Percentiles rank a stretch among this genome's conserved stretches.
Conservation (phyloP, 257 asterid genomes). For the Nicotiana knightiana region DNA sequence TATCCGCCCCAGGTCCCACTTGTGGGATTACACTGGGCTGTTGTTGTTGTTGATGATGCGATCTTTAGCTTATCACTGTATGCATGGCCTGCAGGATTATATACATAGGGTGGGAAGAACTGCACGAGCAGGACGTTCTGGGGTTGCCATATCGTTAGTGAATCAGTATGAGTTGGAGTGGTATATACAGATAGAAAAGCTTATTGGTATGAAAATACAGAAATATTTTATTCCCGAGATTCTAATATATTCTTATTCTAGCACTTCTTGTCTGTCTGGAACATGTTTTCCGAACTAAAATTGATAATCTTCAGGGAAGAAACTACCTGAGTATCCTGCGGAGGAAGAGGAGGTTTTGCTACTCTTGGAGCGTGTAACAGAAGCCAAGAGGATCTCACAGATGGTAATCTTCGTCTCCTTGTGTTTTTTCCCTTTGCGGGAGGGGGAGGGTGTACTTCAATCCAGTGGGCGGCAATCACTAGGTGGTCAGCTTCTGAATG, state of each 20-base stretch:
- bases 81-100: slow-evolving; percentile 58
- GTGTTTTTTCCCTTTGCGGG: background rate
- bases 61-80: background rate
- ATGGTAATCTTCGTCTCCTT: slow-evolving; percentile 32
- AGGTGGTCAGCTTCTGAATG: background rate
- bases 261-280: background rate
- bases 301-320: slow-evolving; percentile 45
- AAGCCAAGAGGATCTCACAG: slow-evolving; percentile 74
- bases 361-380: slow-evolving; percentile 60
- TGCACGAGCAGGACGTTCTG: slow-evolving; percentile 96
- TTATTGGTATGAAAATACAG: slow-evolving; percentile 44
- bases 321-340: slow-evolving; percentile 63
- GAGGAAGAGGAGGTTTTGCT: slow-evolving; percentile 72
- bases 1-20: too few relatives aligned
- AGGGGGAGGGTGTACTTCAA: background rate
- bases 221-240: background rate
- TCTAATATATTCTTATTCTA: background rate
- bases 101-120: slow-evolving; percentile 99
- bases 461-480: background rate
- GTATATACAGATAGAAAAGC: slow-evolving; percentile 81
- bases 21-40: too few relatives aligned
- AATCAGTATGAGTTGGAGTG: slow-evolving; percentile 90
- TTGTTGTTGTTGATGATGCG: too few relatives aligned
- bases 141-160: slow-evolving; percentile 71
- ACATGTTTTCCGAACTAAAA: background rate